These are phyloP conservation scores for Sphaerostilbella broomeana DNA, from an alignment of 2,329 filamentous ascomycete genomes.

Conservation along the genomic window DNA sequence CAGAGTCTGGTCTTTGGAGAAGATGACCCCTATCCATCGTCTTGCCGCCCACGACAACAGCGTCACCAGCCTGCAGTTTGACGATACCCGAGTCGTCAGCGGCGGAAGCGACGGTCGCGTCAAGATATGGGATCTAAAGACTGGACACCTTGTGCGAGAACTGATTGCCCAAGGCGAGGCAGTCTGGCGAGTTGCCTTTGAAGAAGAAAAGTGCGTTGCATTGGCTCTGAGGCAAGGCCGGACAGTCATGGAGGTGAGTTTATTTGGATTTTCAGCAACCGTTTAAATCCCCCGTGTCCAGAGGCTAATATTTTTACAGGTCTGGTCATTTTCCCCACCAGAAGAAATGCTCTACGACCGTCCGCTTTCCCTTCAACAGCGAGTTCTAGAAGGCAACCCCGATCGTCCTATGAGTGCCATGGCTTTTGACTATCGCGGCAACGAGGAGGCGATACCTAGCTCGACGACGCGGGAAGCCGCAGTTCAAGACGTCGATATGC, in stretches of 20 bases:
- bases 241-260: conserved; percentile 92
- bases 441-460: conserved; percentile 23
- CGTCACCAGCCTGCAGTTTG: conserved; percentile 95
- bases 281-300: neutral
- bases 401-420: conserved; percentile 47
- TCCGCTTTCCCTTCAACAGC: conserved; percentile 43
- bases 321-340: conserved; percentile 91
- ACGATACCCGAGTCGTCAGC: conserved; percentile 90
- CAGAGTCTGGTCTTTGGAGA: conserved; percentile 88
- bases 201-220: conserved; percentile 96
- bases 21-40: conserved; percentile 86
- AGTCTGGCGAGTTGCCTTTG: conserved; percentile 96
- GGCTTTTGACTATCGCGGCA: conserved; percentile 37
- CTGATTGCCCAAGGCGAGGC: conserved; percentile 87
- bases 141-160: conserved; percentile 83
- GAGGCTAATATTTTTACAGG: conserved; percentile 43
- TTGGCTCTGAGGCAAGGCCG: conserved; percentile 79
- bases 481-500: conserved; percentile 48
- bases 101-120: conserved; percentile 96
- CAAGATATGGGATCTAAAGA: conserved; percentile 96
- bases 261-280: no score
- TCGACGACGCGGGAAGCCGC: conserved; percentile 29
- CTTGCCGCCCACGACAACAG: conserved; percentile 97
- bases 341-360: conserved; percentile 57
- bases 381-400: conserved; percentile 39